These are phyloP conservation scores for Cystofilobasidium bisporidii DNA, from an alignment of 768 basidiomycete species.

Conservation along the genomic window DNA sequence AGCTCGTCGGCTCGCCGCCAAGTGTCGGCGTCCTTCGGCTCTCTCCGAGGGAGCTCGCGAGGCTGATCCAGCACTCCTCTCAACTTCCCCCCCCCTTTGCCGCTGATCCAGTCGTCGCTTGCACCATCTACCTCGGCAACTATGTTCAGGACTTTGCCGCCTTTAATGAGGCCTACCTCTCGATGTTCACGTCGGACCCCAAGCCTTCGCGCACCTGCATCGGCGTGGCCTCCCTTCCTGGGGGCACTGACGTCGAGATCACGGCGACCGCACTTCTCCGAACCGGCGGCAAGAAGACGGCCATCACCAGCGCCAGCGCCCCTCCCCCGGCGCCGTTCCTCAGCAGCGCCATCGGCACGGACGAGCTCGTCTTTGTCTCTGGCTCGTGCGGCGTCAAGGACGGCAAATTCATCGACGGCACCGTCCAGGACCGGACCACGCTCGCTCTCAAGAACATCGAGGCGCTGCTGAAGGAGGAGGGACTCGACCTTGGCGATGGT, in stretches of 20 bases:
- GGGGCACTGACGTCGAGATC: constrained; percentile 23
- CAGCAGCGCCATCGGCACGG: constrained; percentile 16
- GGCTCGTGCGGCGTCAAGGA: constrained; percentile 25
- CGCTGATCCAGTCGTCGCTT: constrained; percentile 14
- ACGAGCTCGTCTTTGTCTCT: constrained; percentile 22
- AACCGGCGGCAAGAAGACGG: constrained; percentile 2
- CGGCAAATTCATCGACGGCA: constrained; percentile 20
- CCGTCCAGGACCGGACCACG: constrained; percentile 21
- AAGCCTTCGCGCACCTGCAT: constrained; percentile 25
- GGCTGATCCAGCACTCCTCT: neutral
- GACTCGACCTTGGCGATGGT: constrained; percentile 16
- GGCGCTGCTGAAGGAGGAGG: constrained; percentile 17
- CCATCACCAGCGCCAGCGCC: constrained; percentile 8
- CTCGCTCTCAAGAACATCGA: constrained; percentile 15
- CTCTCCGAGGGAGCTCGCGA: too few species aligned
- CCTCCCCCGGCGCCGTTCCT: constrained; percentile 23
- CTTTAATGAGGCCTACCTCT: constrained; percentile 20
- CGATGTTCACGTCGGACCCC: neutral
- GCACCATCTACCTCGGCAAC: constrained; percentile 25
- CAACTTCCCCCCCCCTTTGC: too few species aligned
- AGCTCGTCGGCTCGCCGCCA: too few species aligned
- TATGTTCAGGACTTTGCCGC: constrained; percentile 23
- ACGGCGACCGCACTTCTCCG: constrained; percentile 17
- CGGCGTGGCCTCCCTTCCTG: constrained; percentile 20
- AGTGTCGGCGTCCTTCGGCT: too few species aligned